A percentile compares a stretch with the other conserved stretches of the same genome.
These are phyloP conservation scores for Claviceps spartinae DNA, from an alignment of 2,329 filamentous ascomycete species.

Conservation along the genomic window DNA sequence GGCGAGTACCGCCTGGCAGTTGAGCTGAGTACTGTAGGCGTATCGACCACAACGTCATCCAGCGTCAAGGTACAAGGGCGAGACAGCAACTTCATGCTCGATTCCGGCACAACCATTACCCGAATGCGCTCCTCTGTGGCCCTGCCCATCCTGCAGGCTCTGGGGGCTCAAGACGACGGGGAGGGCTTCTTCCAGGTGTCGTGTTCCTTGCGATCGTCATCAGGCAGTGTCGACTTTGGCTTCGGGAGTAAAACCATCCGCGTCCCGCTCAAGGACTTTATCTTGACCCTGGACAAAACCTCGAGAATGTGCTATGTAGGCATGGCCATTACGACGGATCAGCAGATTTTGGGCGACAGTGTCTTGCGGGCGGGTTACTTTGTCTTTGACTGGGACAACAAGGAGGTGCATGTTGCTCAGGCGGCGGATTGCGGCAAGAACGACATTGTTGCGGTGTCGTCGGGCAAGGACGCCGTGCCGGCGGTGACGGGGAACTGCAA, in stretches of 20 bases:
- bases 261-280: constrained; percentile 34
- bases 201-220: constrained; percentile 23
- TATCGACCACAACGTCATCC: constrained; percentile 14
- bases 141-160: constrained; percentile 26
- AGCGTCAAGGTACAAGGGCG: constrained; percentile 14
- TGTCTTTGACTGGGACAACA: constrained; percentile 32
- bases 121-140: constrained; percentile 31
- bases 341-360: constrained; percentile 30
- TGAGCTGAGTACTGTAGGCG: constrained; percentile 17
- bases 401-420: constrained; percentile 26
- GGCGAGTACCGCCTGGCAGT: constrained; percentile 25
- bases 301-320: constrained; percentile 28
- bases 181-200: constrained; percentile 31
- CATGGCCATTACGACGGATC: constrained; percentile 23
- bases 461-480: constrained; percentile 20
- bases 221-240: constrained; percentile 33
- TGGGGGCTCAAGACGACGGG: constrained; percentile 26
- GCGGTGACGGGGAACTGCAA: constrained; percentile 22
- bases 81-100: constrained; percentile 32
- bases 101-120: constrained; percentile 38
- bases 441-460: constrained; percentile 24
- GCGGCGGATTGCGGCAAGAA: constrained; percentile 25
- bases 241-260: constrained; percentile 28
- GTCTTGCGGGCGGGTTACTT: constrained; percentile 31
- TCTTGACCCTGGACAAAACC: constrained; percentile 26